Evolutionary conservation across 768 basidiomycete species (phyloP), one percentile per base, ranked within the genome.

Genomic region (Lactifluus echinatus): DNA sequence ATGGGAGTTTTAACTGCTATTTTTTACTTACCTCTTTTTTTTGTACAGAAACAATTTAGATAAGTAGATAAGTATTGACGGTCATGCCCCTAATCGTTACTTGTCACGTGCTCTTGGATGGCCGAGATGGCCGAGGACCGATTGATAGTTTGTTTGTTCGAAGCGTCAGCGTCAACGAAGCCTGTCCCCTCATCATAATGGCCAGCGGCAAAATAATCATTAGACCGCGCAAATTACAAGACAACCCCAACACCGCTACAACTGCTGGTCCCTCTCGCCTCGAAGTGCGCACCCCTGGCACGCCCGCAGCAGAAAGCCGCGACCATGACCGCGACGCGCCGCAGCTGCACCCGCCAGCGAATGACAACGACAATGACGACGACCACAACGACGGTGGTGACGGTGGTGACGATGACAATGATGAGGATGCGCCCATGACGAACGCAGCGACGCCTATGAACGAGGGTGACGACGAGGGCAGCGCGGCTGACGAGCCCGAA

Each of bases 171-270:
- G n/a, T n/a, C n/a, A n/a, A n/a, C n/a, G n/a, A n/a, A n/a, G n/a
- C n/a, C n/a, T n/a, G n/a, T n/a, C n/a, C n/a, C n/a, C n/a, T n/a
- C n/a, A 36, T 8, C 23, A 17, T 11, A 2, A 59, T 59, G 57
- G 39, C 53, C 6, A 62, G 61, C 34, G 62, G 61, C 2, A 63
- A 63, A 39, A 63, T 63, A 45, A 63, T 63, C 55, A 63, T 59
- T 10, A 45, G 53, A 29, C 59, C 61, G 23, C 61, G 57, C 34
- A 55, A 50, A 24, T 5, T 39, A n/a, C 61, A 60, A 19, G 53
- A 59, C 48, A 47, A n/a, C 15, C 53, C 19, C 48, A 47, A n/a
- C 15, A 57, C 19, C 15, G n/a, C 52, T 1, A 53, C 29, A 7
- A n/a, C 42, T 14, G 42, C 42, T 8, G 36, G 33, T 15, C 19